Evolutionary conservation across 495 filamentous ascomycete species (phyloP), one percentile per base, ranked within the genome.

Genomic region (Xylaria palmicola): DNA sequence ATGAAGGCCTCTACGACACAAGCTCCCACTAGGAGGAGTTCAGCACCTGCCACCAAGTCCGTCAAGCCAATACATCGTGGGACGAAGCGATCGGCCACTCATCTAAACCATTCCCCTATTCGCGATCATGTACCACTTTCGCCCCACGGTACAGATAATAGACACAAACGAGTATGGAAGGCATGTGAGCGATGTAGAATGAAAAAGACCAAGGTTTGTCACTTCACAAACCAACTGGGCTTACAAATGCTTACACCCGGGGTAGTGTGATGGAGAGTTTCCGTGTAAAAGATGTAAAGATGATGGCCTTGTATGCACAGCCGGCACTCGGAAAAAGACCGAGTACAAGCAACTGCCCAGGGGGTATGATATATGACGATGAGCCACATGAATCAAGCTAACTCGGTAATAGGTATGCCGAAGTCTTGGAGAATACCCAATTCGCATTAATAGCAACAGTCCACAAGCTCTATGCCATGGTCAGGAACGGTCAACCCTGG

Each of bases 131-230:
- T 62, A 41, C 65, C 75, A 5, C 68, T 62, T 5, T 64, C 67
- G 27, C 67, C 67, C 29, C 63, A 68, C 60, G 62, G 65, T 29
- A 65, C 77, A 29, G 81, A 85, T 61, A 80, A 74, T 52, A 75
- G 81, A 61, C 81, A 84, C 65, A 88, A 88, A 71, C 76, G 86
- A 62, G 86, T 89, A 36, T 87, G 86, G 79, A 89, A 88, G 72
- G 86, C 86, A 22, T 89, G 86, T 64, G 86, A 89, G 72, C 77
- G 86, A 62, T 89, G 86, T 78, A 76, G 86, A 61, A 83, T 88
- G 75, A 89, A 88, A 76, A 89, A 89, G 73, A 87, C 84, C 61
- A 89, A 89, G 82, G 85, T 85, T 72, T 47, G 73, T 63, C 44
- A 12, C 24, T 3, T 45, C 47, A 12, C 6, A 17, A 52, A 24